Conservation (phyloP, 495 filamentous ascomycete genomes). For the Wilcoxina mikolae region DNA sequence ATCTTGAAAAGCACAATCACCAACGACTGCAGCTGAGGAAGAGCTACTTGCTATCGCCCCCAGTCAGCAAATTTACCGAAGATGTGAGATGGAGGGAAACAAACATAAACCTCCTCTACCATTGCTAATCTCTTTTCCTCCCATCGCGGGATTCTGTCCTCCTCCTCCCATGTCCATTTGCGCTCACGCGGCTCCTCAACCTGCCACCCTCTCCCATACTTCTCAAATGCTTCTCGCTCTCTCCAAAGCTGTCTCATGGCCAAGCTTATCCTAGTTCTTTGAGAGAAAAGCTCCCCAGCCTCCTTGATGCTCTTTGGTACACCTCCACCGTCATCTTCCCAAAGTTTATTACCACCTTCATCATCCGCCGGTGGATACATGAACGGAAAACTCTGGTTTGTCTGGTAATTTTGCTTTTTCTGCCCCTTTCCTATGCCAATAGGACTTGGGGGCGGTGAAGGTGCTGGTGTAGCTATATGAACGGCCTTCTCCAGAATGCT, state of each 20-base stretch:
- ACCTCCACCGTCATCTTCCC: conserved; percentile 72
- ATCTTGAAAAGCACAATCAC: conserved; percentile 84
- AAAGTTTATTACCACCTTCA: conserved; percentile 50
- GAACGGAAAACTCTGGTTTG: conserved; percentile 96
- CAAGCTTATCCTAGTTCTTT: conserved; percentile 72
- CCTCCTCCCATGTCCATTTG: conserved; percentile 27
- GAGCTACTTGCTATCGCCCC: conserved; percentile 43
- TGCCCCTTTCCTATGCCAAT: conserved; percentile 75
- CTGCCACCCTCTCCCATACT: conserved; percentile 80
- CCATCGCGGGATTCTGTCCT: conserved; percentile 24
- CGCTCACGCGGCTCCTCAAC: conserved; percentile 30
- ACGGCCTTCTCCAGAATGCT: conserved; percentile 93
- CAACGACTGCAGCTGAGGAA: conserved; percentile 83
- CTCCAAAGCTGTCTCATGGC: conserved; percentile 90
- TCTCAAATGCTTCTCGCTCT: conserved; percentile 77
- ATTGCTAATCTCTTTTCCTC: conserved; percentile 48
- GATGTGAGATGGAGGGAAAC: conserved; percentile 25
- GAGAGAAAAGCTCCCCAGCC: conserved; percentile 84
- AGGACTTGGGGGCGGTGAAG: conserved; percentile 91
- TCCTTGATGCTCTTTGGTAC: conserved; percentile 60
- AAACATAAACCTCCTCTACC: conserved; percentile 74
- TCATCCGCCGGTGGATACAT: conserved; percentile 61
- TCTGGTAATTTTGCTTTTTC: conserved; percentile 99
- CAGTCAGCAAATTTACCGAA: conserved; percentile 19
- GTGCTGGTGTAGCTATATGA: conserved; percentile 92